phyloP scores from a whole-genome alignment of 164 flowering plant genomes.

The Annona squamosa region DNA sequence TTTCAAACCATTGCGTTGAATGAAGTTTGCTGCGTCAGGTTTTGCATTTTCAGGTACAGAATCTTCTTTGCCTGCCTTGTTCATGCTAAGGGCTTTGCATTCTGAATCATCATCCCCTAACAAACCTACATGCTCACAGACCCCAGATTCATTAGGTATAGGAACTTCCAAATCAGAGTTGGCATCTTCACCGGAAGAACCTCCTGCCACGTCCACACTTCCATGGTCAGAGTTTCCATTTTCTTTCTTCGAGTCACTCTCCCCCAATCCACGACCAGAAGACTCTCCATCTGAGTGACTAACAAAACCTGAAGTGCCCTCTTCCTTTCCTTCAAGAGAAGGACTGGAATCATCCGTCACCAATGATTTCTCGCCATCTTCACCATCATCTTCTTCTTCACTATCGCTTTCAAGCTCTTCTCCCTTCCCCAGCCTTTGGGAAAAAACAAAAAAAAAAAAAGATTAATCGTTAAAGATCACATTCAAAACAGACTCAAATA shows the following conservation, averaged over 20 bases:
- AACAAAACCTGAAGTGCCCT: slow-evolving; percentile 41
- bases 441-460: slow-evolving; percentile 5
- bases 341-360: slow-evolving; percentile 36
- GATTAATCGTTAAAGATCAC: slow-evolving; percentile 4
- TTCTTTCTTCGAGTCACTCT: slow-evolving; percentile 56
- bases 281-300: slow-evolving; percentile 28
- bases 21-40: neutral
- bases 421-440: slow-evolving; percentile 62
- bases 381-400: slow-evolving; percentile 27
- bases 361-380: slow-evolving; percentile 46
- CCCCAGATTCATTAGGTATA: slow-evolving; percentile 6
- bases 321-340: slow-evolving; percentile 40
- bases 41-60: neutral
- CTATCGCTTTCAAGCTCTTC: slow-evolving; percentile 50
- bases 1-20: no score
- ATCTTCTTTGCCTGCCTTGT: neutral
- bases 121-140: neutral
- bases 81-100: neutral
- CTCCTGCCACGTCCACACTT: slow-evolving; percentile 14
- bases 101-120: neutral
- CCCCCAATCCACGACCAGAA: slow-evolving; percentile 33
- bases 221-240: slow-evolving; percentile 18
- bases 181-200: slow-evolving; percentile 12
- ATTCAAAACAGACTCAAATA: neutral
- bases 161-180: slow-evolving; percentile 7